Evolutionary conservation across 768 basidiomycete species (phyloP).

Genomic region (Rhizopogon vesiculosus): DNA sequence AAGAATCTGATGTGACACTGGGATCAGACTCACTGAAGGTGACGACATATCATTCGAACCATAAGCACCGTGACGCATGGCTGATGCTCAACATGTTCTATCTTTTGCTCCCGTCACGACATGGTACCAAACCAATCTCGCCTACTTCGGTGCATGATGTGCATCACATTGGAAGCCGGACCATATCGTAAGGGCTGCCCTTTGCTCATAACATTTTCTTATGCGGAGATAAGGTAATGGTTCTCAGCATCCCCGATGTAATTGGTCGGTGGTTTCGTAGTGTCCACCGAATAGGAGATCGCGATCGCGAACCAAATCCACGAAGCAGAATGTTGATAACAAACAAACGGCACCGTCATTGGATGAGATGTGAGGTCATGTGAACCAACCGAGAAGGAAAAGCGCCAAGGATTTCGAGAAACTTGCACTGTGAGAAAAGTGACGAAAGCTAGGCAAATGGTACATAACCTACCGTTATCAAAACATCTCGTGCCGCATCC

Average conservation of each 20-base stretch:
- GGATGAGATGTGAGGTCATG: neutral
- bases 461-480: neutral
- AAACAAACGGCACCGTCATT: neutral
- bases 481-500: neutral
- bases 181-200: conserved; percentile 16
- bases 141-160: conserved; percentile 1
- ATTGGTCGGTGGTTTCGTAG: conserved; percentile 5
- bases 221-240: conserved; percentile 24
- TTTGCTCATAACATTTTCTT: conserved; percentile 1
- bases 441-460: neutral
- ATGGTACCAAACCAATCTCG: conserved; percentile 4
- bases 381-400: neutral
- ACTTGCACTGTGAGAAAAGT: conserved; percentile 3
- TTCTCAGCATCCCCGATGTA: conserved; percentile 4
- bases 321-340: neutral
- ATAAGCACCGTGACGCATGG: neutral
- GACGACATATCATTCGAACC: neutral
- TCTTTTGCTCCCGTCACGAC: conserved; percentile 1
- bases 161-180: neutral
- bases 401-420: conserved; percentile 1
- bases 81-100: neutral
- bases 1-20: neutral
- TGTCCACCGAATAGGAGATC: neutral
- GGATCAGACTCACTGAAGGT: neutral
- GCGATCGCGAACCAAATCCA: neutral